These are phyloP conservation scores for Phytopythium sindhum DNA, from an alignment of 352 stramenopile genomes.

Conservation along the genomic window DNA sequence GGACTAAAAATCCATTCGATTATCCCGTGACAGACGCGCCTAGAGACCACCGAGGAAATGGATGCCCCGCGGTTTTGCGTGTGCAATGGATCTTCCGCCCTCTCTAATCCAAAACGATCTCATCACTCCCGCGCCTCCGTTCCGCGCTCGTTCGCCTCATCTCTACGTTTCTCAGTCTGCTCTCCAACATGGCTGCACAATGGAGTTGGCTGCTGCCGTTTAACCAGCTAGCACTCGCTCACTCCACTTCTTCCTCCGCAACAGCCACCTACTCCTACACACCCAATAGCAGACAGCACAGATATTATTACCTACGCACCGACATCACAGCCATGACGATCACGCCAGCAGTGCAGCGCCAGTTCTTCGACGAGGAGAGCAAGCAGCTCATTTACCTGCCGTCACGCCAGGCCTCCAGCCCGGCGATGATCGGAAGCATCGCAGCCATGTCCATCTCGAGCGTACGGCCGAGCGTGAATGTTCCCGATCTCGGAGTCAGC, in stretches of 20 bases:
- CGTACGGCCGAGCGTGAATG: background rate
- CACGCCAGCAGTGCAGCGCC: constrained; percentile 25
- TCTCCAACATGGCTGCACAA: background rate
- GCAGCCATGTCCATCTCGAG: constrained; percentile 4
- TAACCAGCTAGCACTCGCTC: background rate
- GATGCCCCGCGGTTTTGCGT: background rate
- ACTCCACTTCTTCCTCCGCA: background rate
- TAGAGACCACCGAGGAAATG: background rate
- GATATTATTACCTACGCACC: background rate
- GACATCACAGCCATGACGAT: constrained; percentile 30
- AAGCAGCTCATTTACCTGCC: constrained; percentile 31
- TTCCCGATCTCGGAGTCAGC: background rate
- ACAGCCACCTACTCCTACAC: background rate
- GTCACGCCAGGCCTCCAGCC: constrained; percentile 7
- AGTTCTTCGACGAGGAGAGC: constrained; percentile 34
- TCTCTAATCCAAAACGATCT: background rate
- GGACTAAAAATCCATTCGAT: background rate
- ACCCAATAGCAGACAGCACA: constrained; percentile 6
- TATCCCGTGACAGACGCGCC: too few species aligned
- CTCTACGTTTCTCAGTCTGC: background rate
- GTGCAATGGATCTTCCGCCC: constrained; percentile 1
- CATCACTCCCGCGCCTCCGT: background rate
- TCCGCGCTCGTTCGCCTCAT: background rate
- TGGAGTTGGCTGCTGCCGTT: background rate
- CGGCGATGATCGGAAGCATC: constrained; percentile 5